These are phyloP conservation scores for Cornus kousa DNA, from an alignment of 148 eudicot genomes.

Conservation along the genomic window DNA sequence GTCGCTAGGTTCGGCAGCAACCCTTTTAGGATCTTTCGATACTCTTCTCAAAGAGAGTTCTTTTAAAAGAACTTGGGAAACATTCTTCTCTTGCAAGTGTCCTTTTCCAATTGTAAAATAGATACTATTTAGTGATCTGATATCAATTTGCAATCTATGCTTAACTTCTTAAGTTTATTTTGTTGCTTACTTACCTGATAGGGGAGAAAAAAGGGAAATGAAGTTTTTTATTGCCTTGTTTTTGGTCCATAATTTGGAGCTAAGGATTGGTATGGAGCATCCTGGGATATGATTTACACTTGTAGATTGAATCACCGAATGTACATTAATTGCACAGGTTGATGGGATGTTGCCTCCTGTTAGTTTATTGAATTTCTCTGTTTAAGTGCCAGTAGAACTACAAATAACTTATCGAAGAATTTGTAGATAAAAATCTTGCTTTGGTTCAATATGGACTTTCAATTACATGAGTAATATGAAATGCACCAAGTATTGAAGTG, in stretches of 20 bases:
- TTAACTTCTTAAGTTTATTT: no score
- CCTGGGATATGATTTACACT: not conserved
- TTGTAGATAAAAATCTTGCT: not conserved
- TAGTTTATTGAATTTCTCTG: not conserved
- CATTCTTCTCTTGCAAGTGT: not conserved
- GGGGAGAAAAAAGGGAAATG: not conserved
- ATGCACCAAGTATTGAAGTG: not conserved
- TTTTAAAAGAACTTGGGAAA: not conserved
- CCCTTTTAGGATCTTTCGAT: not conserved
- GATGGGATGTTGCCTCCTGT: not conserved
- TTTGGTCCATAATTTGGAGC: not conserved
- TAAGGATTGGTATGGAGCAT: not conserved
- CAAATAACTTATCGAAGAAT: not conserved
- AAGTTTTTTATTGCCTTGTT: not conserved
- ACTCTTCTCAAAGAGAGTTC: not conserved
- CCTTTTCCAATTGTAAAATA: not conserved
- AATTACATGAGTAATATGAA: not conserved
- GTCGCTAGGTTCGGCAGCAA: not conserved
- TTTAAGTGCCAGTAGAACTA: not conserved
- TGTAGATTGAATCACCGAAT: not conserved
- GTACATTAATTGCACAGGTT: not conserved
- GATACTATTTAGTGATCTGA: not conserved
- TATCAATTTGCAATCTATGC: no score
- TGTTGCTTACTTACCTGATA: no score
- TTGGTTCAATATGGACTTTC: not conserved